Evolutionary conservation across 2,329 filamentous ascomycete genomes (phyloP), one percentile per base, ranked within the genome.

Genomic region (Trichoderma sp.): DNA sequence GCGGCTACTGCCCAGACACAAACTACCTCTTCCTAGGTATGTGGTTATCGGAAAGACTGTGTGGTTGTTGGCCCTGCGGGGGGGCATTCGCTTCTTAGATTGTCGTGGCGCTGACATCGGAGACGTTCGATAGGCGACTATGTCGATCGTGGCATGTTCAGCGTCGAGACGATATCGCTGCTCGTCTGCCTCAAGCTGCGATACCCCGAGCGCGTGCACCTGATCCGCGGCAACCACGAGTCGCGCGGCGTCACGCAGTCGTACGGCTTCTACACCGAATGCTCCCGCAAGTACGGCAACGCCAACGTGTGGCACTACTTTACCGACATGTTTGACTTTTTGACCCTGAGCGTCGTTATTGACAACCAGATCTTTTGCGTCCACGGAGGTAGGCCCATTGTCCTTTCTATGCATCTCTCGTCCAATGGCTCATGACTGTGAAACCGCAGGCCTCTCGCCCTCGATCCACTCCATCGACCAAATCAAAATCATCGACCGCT

Each of bases 291-390:
- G 79, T 99, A 99, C 78, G 95, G 95, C 76, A 98, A 97, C 75
- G 93, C 95, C 69, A 97, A 95, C 73, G 95, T 99, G 24, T 99
- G 95, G 95, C 95, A 99, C 78, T 95, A 98, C 78, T 99, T 99
- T 76, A 99, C 95, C 70, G 95, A 99, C 80, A 98, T 99, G 93
- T 99, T 99, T 79, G 95, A 99, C 80, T 99, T 96, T 78, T 83
- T 99, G 69, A 98, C 94, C 7, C 82, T 99, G 65, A 96, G 92
- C 72, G 96, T 98, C 67, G 94, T 99, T 69, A 99, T 99, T 76
- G 96, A 98, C 77, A 91, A 99, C 78, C 92, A 98, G 77, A 99
- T 99, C 70, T 99, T 99, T 78, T 99, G 95, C 78, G 95, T 99
- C 7, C 95, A 99, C 77, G 95, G 95, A 76, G 93, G 89, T 82